Conservation (phyloP, 2,329 filamentous ascomycete genomes). For the Fusarium subglutinans region DNA sequence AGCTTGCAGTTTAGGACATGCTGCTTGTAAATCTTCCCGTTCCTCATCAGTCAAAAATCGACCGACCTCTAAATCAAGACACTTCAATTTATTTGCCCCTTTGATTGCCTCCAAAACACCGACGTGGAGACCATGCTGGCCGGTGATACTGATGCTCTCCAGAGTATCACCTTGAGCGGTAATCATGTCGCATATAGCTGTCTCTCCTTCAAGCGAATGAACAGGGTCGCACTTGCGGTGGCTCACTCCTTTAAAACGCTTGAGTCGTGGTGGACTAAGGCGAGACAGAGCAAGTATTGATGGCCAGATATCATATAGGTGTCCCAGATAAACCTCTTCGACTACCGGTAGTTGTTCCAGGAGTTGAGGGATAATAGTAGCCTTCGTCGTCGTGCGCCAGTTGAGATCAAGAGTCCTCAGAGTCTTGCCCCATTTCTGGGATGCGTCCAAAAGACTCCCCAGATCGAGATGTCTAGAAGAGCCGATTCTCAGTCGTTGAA, state of each 20-base stretch:
- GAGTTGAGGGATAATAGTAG: background rate
- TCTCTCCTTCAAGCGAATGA: background rate
- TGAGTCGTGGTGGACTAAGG: background rate
- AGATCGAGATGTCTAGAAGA: background rate
- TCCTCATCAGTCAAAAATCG: background rate
- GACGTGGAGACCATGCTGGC: background rate
- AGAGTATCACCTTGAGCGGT: background rate
- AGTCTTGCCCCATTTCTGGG: background rate
- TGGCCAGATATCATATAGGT: no score
- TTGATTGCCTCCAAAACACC: background rate
- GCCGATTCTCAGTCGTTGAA: background rate
- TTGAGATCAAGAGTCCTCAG: background rate
- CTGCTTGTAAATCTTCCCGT: background rate
- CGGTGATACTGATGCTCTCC: background rate
- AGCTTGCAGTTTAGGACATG: background rate
- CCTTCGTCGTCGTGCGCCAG: background rate
- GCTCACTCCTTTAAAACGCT: background rate
- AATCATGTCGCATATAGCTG: background rate
- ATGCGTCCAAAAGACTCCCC: background rate
- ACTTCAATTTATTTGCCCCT: background rate
- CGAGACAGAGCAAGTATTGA: background rate
- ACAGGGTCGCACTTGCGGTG: background rate
- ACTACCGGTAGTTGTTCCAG: background rate
- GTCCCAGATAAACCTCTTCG: background rate
- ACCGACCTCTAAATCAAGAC: background rate